Percentiles rank a stretch among this genome's conserved stretches.
Evolutionary conservation across 805 yeast genomes (phyloP).

Genomic region (Suhomyces sp.): DNA sequence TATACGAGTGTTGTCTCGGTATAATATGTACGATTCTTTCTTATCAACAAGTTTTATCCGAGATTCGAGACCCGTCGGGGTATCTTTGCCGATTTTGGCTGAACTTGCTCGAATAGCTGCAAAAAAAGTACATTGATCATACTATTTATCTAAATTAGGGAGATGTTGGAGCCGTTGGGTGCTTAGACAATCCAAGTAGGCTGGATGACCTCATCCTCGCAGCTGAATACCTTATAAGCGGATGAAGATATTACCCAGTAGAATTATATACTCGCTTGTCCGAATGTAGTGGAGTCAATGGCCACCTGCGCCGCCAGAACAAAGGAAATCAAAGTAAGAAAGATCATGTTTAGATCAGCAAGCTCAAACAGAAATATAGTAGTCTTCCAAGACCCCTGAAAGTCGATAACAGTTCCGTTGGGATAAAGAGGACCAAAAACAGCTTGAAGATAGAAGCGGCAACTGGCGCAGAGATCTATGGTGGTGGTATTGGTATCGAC

Average conservation of each 20-base stretch:
- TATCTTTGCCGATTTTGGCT: background rate
- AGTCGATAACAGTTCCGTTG: background rate
- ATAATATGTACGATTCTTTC: background rate
- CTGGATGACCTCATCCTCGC: constrained; percentile 21
- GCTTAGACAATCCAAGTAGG: constrained; percentile 19
- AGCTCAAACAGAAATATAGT: background rate
- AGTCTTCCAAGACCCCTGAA: background rate
- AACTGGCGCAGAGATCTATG: background rate
- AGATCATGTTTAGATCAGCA: background rate
- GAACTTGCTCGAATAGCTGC: background rate
- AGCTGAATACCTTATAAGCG: constrained; percentile 24
- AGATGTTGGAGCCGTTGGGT: background rate
- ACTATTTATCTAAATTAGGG: background rate
- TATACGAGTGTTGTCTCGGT: background rate
- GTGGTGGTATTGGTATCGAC: background rate
- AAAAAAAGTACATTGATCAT: background rate
- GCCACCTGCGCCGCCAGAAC: background rate
- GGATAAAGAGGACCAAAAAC: background rate
- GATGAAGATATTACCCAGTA: constrained; percentile 26
- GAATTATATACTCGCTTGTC: constrained; percentile 3
- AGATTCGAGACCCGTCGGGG: too few relatives aligned
- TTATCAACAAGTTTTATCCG: too few relatives aligned
- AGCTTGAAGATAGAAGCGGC: background rate
- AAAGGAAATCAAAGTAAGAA: background rate
- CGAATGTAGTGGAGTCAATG: background rate